Evolutionary conservation across 176 grass and related monocot species (phyloP).

Genomic region (bread wheat (Triticum aestivum)): DNA sequence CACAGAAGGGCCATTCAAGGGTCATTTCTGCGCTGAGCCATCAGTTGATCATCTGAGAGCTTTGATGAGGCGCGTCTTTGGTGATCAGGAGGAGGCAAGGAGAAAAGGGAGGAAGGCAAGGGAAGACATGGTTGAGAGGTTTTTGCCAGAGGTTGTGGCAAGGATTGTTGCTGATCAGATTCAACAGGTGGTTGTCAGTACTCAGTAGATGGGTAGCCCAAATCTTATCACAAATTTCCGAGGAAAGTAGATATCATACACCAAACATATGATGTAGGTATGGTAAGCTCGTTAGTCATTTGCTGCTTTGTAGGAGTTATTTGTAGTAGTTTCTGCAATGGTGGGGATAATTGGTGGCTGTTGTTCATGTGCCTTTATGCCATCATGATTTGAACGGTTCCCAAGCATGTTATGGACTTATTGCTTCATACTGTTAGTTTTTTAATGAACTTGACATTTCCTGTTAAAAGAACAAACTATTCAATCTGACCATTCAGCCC

Average conservation of each 20-base stretch:
- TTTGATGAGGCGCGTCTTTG: conserved; percentile 55
- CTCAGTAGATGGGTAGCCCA: background rate
- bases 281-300: background rate
- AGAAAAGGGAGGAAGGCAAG: conserved; percentile 62
- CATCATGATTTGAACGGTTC: background rate
- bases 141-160: conserved; percentile 54
- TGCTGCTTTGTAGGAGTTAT: background rate
- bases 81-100: conserved; percentile 36
- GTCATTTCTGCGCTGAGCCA: conserved; percentile 60
- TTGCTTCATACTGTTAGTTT: background rate
- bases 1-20: conserved; percentile 61
- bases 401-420: background rate
- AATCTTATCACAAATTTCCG: background rate
- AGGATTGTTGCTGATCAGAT: conserved; percentile 53
- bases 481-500: background rate
- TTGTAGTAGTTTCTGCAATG: background rate
- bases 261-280: background rate
- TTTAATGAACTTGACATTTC: background rate
- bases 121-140: conserved; percentile 50
- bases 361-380: background rate
- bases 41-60: conserved; percentile 39
- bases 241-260: conserved; percentile 14
- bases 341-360: background rate
- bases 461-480: background rate
- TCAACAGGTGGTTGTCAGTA: conserved; percentile 20